phyloP scores from a whole-genome alignment of 208 protist species.

The Entamoeba moshkovskii region DNA sequence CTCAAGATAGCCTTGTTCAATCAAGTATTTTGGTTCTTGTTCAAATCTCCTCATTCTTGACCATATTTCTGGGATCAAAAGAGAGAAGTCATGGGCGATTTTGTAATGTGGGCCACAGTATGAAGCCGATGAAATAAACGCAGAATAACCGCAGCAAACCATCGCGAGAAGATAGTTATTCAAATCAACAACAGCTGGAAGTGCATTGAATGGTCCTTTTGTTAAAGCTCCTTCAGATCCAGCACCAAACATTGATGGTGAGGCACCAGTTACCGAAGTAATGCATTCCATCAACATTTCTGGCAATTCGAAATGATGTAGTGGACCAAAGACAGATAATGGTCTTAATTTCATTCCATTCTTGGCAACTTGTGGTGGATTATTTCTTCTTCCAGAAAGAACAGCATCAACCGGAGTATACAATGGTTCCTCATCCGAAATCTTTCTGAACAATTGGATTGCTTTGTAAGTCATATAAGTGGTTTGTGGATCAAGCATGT shows the following conservation, averaged over 20 bases:
- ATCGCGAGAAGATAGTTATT: conserved; percentile 25
- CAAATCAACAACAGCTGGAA: conserved; percentile 22
- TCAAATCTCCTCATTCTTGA: conserved; percentile 34
- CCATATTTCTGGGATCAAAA: conserved; percentile 42
- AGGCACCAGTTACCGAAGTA: conserved; percentile 37
- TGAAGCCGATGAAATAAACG: conserved; percentile 23
- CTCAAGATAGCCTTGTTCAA: conserved; percentile 29
- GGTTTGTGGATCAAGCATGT: background rate
- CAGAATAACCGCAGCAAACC: background rate
- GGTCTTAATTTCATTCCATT: background rate
- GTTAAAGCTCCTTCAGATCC: conserved; percentile 44
- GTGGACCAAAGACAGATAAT: conserved; percentile 31
- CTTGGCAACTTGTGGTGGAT: conserved; percentile 5
- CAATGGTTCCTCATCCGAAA: conserved; percentile 11
- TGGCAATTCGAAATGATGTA: conserved; percentile 44
- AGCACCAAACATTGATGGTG: conserved; percentile 39
- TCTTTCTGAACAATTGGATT: conserved; percentile 6
- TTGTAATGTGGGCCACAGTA: conserved; percentile 19
- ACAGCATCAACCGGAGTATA: conserved; percentile 21
- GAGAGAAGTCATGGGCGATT: conserved; percentile 39
- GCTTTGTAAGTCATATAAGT: conserved; percentile 20
- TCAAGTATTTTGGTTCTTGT: conserved; percentile 12
- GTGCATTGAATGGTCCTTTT: conserved; percentile 44
- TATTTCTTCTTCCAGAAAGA: conserved; percentile 31
- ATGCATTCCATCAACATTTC: conserved; percentile 39